These are phyloP conservation scores for Tolypocladium tropicale DNA, from an alignment of 2,329 filamentous ascomycete genomes.

Conservation along the genomic window DNA sequence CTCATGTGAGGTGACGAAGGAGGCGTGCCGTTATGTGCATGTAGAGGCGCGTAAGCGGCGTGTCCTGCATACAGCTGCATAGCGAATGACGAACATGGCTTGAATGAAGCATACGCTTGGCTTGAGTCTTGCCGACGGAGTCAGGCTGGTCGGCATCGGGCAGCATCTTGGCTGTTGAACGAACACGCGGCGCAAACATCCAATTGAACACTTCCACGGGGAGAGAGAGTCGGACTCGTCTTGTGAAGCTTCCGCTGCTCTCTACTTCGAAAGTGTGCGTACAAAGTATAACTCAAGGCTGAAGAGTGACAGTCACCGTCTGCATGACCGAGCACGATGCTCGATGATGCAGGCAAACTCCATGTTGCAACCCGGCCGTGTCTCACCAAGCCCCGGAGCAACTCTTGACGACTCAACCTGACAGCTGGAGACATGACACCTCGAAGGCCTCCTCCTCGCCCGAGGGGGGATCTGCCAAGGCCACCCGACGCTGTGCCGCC, in stretches of 20 bases:
- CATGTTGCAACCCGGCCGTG: not conserved
- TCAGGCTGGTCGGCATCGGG: not conserved
- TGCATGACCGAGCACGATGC: not conserved
- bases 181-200: not conserved
- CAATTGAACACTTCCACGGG: not conserved
- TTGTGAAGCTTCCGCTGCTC: no score
- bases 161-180: not conserved
- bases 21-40: not conserved
- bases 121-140: no score
- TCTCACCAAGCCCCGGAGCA: no score
- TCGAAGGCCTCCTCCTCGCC: no score
- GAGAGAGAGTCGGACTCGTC: no score
- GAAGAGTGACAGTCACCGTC: not conserved
- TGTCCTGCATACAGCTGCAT: not conserved
- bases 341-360: not conserved
- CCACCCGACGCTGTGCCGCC: not conserved
- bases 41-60: not conserved
- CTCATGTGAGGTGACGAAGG: not conserved
- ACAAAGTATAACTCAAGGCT: no score
- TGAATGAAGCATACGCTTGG: not conserved
- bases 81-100: not conserved
- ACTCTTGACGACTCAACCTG: no score
- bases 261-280: no score
- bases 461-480: no score
- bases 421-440: no score